Base-by-base conservation (phyloP, 225 moss, liverwort and hornwort species). In the Sphagnum tenellum region DNA sequence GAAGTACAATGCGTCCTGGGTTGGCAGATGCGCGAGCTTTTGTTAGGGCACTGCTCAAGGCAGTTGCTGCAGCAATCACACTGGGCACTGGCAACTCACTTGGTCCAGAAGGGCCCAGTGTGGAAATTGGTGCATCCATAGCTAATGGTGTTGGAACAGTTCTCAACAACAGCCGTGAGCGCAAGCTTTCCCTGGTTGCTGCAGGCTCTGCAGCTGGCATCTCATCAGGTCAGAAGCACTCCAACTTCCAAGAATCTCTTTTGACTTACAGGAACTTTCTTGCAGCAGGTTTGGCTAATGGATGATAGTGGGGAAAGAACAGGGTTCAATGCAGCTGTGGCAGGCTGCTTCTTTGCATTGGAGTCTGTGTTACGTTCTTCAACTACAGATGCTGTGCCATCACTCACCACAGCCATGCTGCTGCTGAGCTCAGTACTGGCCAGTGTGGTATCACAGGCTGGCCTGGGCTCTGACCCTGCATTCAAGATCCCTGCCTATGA, bases 261-360 rank as follows among this genome's bases (percentile, higher is more conserved):
- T 29, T 29, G 29, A 29, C 29, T 29, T 29, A 0, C 29, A 29
- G 29, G 29, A 29, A 29, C 29, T 29, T 29, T 29, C 52, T 52
- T 52, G 52, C 9, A 52, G 52, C 52, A 52, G 52, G 1, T 6
- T 52, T 9, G 7, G 1, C 52, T 47, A 6, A 64, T 45, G 64
- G 13, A 46, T 55, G 4, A 14, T 53, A 59, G 59, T 64, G 60
- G 65, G 50, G 64, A 79, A 29, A 29, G 76, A 78, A 45, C 78
- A 94, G 94, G 98, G 60, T 98, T 98, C 79, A 93, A 98, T 80
- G 98, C 98, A 50, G 93, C 93, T 72, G 93, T 98, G 50, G 75
- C 98, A 64, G 98, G 98, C 55, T 93, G 90, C 67, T 98, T 98
- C 77, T 98, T 98, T 70, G 90, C 93, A 12, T 71, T 98, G 14